Evolutionary conservation across 1,284 basidiomycete genomes (phyloP).

Genomic region (Austroboletus niveus): DNA sequence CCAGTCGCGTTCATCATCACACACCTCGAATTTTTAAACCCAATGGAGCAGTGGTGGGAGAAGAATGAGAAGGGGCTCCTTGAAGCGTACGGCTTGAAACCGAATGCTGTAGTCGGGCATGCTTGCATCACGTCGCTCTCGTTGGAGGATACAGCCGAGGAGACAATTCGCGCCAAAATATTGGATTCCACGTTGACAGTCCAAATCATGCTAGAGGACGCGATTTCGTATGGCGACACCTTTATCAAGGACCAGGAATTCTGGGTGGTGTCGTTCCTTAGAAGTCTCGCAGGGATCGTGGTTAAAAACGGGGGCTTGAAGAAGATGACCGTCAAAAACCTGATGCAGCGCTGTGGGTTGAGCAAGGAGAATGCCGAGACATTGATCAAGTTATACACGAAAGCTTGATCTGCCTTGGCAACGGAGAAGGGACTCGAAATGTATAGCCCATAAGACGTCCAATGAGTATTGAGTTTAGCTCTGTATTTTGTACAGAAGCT

Average conservation of each 20-base stretch:
- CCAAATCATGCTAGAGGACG: slow-evolving; percentile 23
- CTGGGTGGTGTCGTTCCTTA: slow-evolving; percentile 30
- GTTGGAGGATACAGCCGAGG: slow-evolving; percentile 1
- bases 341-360: slow-evolving; percentile 20
- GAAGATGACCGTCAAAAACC: slow-evolving; percentile 7
- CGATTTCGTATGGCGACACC: slow-evolving; percentile 16
- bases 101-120: slow-evolving; percentile 19
- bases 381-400: slow-evolving; percentile 7
- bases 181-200: slow-evolving; percentile 14
- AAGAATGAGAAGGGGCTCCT: slow-evolving; percentile 15
- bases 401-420: not conserved
- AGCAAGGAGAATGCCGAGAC: slow-evolving; percentile 20
- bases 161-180: slow-evolving; percentile 8
- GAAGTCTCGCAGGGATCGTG: slow-evolving; percentile 18
- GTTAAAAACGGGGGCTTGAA: slow-evolving; percentile 9
- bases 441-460: too few species aligned
- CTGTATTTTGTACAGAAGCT: too few species aligned
- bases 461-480: too few species aligned
- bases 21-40: not conserved
- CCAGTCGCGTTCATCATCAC: slow-evolving; percentile 33
- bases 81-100: slow-evolving; percentile 10
- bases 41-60: slow-evolving; percentile 7
- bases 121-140: slow-evolving; percentile 28
- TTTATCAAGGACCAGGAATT: slow-evolving; percentile 15
- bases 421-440: too few species aligned